Percentiles rank a stretch among this genome's conserved stretches.
Evolutionary conservation across 2,329 filamentous ascomycete species (phyloP).

Genomic region (Neonectria magnoliae): DNA sequence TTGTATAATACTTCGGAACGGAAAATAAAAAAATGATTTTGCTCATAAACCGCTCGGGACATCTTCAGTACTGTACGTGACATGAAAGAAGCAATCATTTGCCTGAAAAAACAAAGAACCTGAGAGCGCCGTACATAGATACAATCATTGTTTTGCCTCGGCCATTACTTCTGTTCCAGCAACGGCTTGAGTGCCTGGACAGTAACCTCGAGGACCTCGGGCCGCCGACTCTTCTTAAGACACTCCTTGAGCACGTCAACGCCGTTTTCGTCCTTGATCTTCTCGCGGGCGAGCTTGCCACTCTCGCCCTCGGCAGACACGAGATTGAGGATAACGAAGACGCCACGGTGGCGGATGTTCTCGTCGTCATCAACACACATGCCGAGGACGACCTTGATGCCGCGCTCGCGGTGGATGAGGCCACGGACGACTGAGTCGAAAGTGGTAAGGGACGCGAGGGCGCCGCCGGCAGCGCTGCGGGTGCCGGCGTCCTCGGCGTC

Average conservation of each 20-base stretch:
- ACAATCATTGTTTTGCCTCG: conserved; percentile 8
- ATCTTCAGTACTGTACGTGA: conserved; percentile 13
- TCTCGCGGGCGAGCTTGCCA: conserved; percentile 68
- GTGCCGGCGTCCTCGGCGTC: conserved; percentile 86
- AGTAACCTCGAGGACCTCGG: conserved; percentile 75
- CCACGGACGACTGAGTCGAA: conserved; percentile 79
- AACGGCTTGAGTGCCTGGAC: conserved; percentile 78
- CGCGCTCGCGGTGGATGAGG: conserved; percentile 76
- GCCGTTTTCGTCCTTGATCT: conserved; percentile 70
- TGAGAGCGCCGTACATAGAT: conserved; percentile 21
- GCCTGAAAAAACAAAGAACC: conserved; percentile 12
- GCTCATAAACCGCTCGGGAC: conserved; percentile 9
- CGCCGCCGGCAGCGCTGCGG: conserved; percentile 85
- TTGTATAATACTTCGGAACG: conserved; percentile 12
- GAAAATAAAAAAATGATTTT: conserved; percentile 22
- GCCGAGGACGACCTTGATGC: conserved; percentile 80
- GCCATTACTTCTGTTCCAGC: conserved; percentile 54
- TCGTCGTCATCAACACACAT: conserved; percentile 80
- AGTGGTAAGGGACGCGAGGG: conserved; percentile 83
- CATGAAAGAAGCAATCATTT: conserved; percentile 14
- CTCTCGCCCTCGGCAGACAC: conserved; percentile 72
- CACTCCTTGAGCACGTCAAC: conserved; percentile 75
- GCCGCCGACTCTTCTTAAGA: conserved; percentile 73
- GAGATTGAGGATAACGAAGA: conserved; percentile 80
- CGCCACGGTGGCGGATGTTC: conserved; percentile 75